Percentiles rank a stretch among this genome's conserved stretches.
Conservation (phyloP, 2,329 filamentous ascomycete genomes). For the Taxawa tesnikishii region DNA sequence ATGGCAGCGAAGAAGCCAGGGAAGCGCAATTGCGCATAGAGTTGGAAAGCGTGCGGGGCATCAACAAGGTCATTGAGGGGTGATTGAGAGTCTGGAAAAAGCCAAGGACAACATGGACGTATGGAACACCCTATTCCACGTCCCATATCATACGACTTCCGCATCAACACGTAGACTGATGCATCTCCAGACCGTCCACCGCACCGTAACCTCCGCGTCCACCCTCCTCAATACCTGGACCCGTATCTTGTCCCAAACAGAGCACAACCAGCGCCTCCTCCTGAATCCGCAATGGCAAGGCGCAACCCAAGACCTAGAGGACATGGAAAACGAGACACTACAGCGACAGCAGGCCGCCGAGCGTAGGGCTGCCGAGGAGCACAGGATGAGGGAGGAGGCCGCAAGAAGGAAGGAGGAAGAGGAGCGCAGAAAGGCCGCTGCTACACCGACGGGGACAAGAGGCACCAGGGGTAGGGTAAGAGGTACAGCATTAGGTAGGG, state of each 20-base stretch:
- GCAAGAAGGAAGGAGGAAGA: conserved; percentile 39
- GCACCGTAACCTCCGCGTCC: conserved; percentile 77
- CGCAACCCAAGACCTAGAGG: conserved; percentile 71
- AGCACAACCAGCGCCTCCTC: conserved; percentile 90
- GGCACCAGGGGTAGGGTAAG: conserved; percentile 23
- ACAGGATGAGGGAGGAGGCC: conserved; percentile 62
- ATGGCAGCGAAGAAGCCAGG: conserved; percentile 45
- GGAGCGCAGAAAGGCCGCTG: conserved; percentile 43
- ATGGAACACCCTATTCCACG: conserved; percentile 15
- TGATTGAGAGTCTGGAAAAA: conserved; percentile 58
- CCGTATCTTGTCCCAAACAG: conserved; percentile 87
- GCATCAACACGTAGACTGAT: conserved; percentile 5
- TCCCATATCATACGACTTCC: too few species aligned
- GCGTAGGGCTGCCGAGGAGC: conserved; percentile 64
- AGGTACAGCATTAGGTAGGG: conserved; percentile 21
- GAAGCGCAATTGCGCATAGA: conserved; percentile 67
- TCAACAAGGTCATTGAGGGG: conserved; percentile 79
- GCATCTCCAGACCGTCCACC: conserved; percentile 57
- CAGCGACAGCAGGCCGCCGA: conserved; percentile 66
- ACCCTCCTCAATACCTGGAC: conserved; percentile 92
- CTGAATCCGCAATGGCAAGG: conserved; percentile 84
- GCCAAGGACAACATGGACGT: conserved; percentile 70
- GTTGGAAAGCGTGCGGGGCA: conserved; percentile 67
- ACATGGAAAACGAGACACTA: conserved; percentile 69
- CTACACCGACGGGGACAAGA: conserved; percentile 26